Base-by-base conservation (phyloP, 768 basidiomycete species). In the Tricholoma saponaceum region DNA sequence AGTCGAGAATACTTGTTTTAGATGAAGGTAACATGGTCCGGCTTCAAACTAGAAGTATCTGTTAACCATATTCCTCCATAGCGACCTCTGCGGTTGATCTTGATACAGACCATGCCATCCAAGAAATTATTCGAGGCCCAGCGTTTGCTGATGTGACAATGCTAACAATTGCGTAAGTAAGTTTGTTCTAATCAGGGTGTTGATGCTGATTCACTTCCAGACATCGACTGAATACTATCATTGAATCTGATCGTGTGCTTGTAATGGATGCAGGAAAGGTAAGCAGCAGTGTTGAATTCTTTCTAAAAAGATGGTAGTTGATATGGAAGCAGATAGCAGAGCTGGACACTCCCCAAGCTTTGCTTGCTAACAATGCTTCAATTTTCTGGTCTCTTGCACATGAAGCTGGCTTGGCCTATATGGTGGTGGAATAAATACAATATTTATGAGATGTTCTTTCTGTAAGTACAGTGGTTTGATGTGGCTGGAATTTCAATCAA, bases 61-160 rank as follows among this genome's bases (percentile, higher is more conserved):
- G 37, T 63, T 55, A 16, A 3, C 54, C 28, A 56, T 54, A 30
- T 59, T 60, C 25, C 51, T 52, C 6, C 33, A 13, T 58, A 89
- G 90, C 92, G 2, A 95, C 92, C 5, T 91, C 87, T 35, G 92
- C 92, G 18, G 92, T 95, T 51, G 94, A 95, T 70, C 75, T 95
- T 32, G 92, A 95, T 66, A 95, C 93, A 8, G 94, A 96, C 67
- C 81, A 81, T 57, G 89, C 89, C 26, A 90, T 95, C 60, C 94
- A 97, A 74, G 85, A 86, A 10, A 93, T 94, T 60, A 89, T 96
- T 47, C 81, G 85, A 25, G 91, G 93, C 6, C 81, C 86, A 4
- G 81, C 87, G 28, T 96, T 95, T 67, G 72, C 79, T 2, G 73
- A 87, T 57, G 86, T 89, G 13, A 95, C 93, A 10, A 92, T 94